phyloP scores from a whole-genome alignment of 139 green algal genomes.

The Desmodesmus armatus region DNA sequence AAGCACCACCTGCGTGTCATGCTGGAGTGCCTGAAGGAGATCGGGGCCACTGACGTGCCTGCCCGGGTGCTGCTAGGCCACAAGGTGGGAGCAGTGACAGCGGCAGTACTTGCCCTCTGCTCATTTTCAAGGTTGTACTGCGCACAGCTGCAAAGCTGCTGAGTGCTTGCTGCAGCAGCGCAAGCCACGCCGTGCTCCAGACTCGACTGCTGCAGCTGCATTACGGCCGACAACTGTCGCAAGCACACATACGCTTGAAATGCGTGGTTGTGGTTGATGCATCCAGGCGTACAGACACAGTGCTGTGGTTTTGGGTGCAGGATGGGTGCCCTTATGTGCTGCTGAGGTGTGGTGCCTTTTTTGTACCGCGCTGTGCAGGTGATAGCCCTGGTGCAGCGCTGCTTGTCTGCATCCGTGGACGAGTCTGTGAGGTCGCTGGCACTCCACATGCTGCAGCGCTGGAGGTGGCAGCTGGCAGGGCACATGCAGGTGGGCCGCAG shows the following conservation, averaged over 20 bases:
- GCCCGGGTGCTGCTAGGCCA: slow-evolving; percentile 13
- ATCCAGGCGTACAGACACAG: not conserved
- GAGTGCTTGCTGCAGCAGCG: not conserved
- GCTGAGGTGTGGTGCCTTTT: not conserved
- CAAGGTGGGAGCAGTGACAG: not conserved
- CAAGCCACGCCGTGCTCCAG: not conserved
- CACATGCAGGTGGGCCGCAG: too few species aligned
- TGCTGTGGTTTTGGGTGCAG: not conserved
- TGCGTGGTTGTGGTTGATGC: not conserved
- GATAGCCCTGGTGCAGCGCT: slow-evolving; percentile 15
- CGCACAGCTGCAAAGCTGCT: not conserved
- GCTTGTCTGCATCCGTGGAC: not conserved
- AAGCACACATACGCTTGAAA: not conserved
- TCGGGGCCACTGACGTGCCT: slow-evolving; percentile 10
- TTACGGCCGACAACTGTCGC: not conserved
- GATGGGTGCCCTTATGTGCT: not conserved
- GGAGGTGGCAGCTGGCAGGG: slow-evolving; percentile 29
- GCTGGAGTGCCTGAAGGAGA: slow-evolving; percentile 47
- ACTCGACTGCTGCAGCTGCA: too few species aligned
- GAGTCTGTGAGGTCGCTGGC: not conserved
- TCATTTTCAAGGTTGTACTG: not conserved
- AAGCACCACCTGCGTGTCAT: slow-evolving; percentile 25
- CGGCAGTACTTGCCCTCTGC: not conserved
- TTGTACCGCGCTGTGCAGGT: not conserved
- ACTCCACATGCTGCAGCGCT: slow-evolving; percentile 41